Base-by-base conservation (phyloP, 2,329 filamentous ascomycete genomes). In the Esteya vermicola region DNA sequence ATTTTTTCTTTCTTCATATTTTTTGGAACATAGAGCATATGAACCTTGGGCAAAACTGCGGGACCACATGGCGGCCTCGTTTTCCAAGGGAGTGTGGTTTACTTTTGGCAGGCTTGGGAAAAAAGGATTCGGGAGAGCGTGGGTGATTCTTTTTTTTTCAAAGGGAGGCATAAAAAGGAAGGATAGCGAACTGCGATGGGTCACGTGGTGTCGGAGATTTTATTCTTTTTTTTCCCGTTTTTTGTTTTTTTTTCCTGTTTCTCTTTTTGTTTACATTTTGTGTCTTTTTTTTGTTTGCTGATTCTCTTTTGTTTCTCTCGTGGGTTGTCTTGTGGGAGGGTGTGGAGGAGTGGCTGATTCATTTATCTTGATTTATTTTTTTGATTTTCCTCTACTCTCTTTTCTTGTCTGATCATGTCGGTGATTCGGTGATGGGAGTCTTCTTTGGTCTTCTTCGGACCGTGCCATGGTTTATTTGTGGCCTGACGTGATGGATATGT, bases 171-270 rank as follows among this genome's bases (percentile, higher is more conserved):
- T 43, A 44, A 44, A 44, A 45, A 36, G 42, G 41, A 38, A 36
- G 35, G 37, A 36, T 35, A 47, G 46, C 41, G 44, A 45, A 35
- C 16, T 40, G 41, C 41, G 41, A 45, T 41, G 45, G 45, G 38
- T 31, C 28, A 31, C 28, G 28, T 38, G 47, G 47, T 48, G 47
- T 46, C 44, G 47, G 47, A 44, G 43, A 47, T 16, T 39, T 39
- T 43, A 20, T 36, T 36, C 43, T 19, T 27, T 25, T 21, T 33
- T 42, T 43, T 25, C 40, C 14, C 23, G 22, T 42, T 41, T 41
- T 40, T 44, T 33, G 48, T 40, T 38, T 36, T 39, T 43, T 45
- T 35, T 36, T 39, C 39, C 20, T n/a, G 3, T 41, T 40, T 45
- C 37, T 13, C 6, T 20, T 30, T 18, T 16, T 9, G 39, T 42